Percentiles rank a stretch among this genome's conserved stretches.
Evolutionary conservation across 345 rosid species (phyloP).

Genomic region (Camelina sativa): DNA sequence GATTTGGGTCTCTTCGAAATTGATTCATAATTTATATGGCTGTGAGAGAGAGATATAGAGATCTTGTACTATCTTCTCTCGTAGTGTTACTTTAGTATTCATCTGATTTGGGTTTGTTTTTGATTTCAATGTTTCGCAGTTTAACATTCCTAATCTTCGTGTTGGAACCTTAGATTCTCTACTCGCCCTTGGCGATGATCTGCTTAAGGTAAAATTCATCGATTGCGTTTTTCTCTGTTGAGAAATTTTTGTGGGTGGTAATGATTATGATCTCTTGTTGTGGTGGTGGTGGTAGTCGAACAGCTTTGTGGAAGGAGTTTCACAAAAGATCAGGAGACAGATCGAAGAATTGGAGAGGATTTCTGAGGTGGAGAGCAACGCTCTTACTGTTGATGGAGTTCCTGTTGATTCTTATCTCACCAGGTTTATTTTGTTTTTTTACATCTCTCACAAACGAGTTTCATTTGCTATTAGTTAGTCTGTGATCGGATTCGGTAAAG

Average conservation of each 20-base stretch:
- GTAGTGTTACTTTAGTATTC: neutral
- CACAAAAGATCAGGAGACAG: constrained; percentile 97
- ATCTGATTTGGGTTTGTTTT: neutral
- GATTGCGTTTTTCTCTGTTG: constrained; percentile 11
- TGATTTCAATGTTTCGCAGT: constrained; percentile 55
- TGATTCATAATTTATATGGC: neutral
- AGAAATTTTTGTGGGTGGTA: constrained; percentile 1
- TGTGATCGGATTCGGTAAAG: constrained; percentile 8
- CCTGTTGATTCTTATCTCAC: constrained; percentile 98
- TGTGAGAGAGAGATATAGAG: too few relatives aligned
- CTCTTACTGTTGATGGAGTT: constrained; percentile 91
- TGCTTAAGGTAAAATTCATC: constrained; percentile 61
- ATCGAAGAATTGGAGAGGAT: constrained; percentile 95
- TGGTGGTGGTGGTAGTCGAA: constrained; percentile 63
- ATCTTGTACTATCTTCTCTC: constrained; percentile 16
- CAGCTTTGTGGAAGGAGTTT: constrained; percentile 86
- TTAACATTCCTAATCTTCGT: constrained; percentile 93
- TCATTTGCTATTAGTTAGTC: neutral
- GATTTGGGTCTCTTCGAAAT: constrained; percentile 7
- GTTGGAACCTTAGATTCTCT: constrained; percentile 98
- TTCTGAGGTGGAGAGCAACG: constrained; percentile 79
- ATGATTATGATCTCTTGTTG: constrained; percentile 32
- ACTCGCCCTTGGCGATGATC: constrained; percentile 95
- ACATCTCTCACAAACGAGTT: neutral
- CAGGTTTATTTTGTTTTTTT: constrained; percentile 56